Base-by-base conservation (phyloP, 1,284 basidiomycete genomes). In the Coniophora puteana region DNA sequence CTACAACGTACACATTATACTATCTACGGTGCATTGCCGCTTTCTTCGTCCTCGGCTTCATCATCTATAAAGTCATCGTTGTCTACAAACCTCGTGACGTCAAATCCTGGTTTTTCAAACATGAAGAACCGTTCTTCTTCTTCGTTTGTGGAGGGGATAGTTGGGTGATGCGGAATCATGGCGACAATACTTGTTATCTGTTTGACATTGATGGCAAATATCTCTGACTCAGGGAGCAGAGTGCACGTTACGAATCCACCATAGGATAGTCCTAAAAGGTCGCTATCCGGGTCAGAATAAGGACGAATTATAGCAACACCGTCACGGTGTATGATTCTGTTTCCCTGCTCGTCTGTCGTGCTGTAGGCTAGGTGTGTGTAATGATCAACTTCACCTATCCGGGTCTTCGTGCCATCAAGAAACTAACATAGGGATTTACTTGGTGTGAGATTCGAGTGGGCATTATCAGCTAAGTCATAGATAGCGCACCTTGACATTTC, bases 101-200 rank as follows among this genome's bases (percentile, higher is more conserved):
- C 41, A 13, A 46, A 34, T 16, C 45, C 30, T 5, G 41, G 45
- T 16, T 39, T 46, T 14, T 46, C 32, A 1, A 43, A 13, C 11
- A 43, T 7, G 17, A 46, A 40, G 26, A 43, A 46, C 1, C 25
- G 18, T 8, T 24, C 21, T 17, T 40, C 27, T 7, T n/a, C 24
- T 12, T 12, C 8, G 18, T 26, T 35, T n/a, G n/a, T n/a, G 14
- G 18, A 27, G 4, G 25, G 29, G 2, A 39, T 36, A 8, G 22
- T 44, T 13, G n/a, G 26, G 18, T 16, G 22, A n/a, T 46, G 41
- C 8, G 50, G 50, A 1, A 49, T 35, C 58, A 65, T 57, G 0
- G 48, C 52, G 1, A 65, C 51, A 13, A 63, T 53, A n/a, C 59
- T 49, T 2, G 34, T 6, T 22, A 65, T 56, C 0, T 29, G 25